These are phyloP conservation scores for Cytospora piceae DNA, from an alignment of 2,329 filamentous ascomycete genomes.

Conservation along the genomic window DNA sequence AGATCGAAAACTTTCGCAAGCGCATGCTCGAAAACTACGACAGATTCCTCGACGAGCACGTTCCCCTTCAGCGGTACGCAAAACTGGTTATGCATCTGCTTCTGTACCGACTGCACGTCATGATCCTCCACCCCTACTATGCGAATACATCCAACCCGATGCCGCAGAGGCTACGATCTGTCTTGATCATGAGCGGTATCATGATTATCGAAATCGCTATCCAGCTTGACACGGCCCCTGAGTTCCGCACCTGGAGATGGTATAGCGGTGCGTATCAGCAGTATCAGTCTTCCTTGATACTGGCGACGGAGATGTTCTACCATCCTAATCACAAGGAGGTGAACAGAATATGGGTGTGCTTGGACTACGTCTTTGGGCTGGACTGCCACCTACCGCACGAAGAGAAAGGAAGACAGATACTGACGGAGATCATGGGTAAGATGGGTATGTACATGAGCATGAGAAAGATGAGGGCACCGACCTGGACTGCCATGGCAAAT, in stretches of 20 bases:
- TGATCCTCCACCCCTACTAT: slow-evolving; percentile 71
- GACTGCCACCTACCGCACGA: slow-evolving; percentile 54
- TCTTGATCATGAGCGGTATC: slow-evolving; percentile 66
- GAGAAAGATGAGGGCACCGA: slow-evolving; percentile 60
- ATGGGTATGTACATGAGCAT: slow-evolving; percentile 62
- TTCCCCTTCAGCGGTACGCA: slow-evolving; percentile 66
- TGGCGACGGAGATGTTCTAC: slow-evolving; percentile 69
- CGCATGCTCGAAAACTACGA: slow-evolving; percentile 69
- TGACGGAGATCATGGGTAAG: slow-evolving; percentile 65
- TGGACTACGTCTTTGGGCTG: slow-evolving; percentile 73
- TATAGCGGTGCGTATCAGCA: slow-evolving; percentile 73
- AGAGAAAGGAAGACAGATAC: slow-evolving; percentile 63
- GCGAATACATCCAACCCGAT: slow-evolving; percentile 49
- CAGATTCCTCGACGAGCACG: slow-evolving; percentile 60
- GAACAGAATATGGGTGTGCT: slow-evolving; percentile 69
- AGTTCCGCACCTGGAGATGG: slow-evolving; percentile 67
- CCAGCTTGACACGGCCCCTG: slow-evolving; percentile 48
- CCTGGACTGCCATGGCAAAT: slow-evolving; percentile 45
- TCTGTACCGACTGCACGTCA: slow-evolving; percentile 65
- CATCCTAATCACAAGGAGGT: slow-evolving; percentile 61
- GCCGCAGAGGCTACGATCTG: slow-evolving; percentile 65
- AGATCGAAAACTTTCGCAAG: slow-evolving; percentile 69
- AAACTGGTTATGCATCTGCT: slow-evolving; percentile 68
- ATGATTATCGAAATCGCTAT: slow-evolving; percentile 53
- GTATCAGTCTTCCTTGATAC: slow-evolving; percentile 70